phyloP scores from a whole-genome alignment of 2,329 filamentous ascomycete genomes.

The Ophiostoma sp. region DNA sequence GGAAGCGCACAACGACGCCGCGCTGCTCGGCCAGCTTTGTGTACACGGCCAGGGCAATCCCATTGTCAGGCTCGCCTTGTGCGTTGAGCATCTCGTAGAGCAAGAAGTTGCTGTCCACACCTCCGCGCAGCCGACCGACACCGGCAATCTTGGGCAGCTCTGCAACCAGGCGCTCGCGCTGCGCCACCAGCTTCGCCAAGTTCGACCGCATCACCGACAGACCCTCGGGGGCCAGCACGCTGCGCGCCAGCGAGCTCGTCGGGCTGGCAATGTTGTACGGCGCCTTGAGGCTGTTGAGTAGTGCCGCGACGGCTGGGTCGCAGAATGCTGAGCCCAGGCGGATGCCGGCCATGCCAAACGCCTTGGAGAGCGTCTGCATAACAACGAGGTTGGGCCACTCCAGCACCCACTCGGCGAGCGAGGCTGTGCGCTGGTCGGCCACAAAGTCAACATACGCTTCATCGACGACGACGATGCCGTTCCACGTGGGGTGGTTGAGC shows the following conservation, averaged over 20 bases:
- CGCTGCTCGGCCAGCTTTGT: slow-evolving; percentile 75
- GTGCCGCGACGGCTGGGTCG: slow-evolving; percentile 62
- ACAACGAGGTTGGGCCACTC: slow-evolving; percentile 96
- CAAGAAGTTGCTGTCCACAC: slow-evolving; percentile 78
- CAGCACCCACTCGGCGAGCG: slow-evolving; percentile 82
- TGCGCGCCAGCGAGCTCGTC: slow-evolving; percentile 72
- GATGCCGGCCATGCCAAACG: slow-evolving; percentile 92
- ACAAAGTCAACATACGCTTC: slow-evolving; percentile 97
- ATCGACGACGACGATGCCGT: slow-evolving; percentile 86
- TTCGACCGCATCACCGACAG: slow-evolving; percentile 68
- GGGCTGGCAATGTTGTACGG: slow-evolving; percentile 93
- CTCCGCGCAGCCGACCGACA: slow-evolving; percentile 75
- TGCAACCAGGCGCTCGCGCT: slow-evolving; percentile 68
- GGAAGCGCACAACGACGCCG: slow-evolving; percentile 88
- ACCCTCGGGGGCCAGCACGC: slow-evolving; percentile 63
- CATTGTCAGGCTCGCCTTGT: slow-evolving; percentile 70
- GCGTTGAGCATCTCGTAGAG: slow-evolving; percentile 79
- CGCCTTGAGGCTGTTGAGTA: slow-evolving; percentile 90
- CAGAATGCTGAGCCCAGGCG: slow-evolving; percentile 82
- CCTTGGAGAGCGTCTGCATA: slow-evolving; percentile 98
- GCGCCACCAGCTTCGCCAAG: slow-evolving; percentile 61
- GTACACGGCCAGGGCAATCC: slow-evolving; percentile 72
- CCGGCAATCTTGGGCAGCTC: slow-evolving; percentile 72
- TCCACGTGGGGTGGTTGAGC: slow-evolving; percentile 85
- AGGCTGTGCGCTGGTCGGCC: slow-evolving; percentile 54